Evolutionary conservation across 2,329 filamentous ascomycete genomes (phyloP).

Genomic region (Reticulascus tulasneorum): DNA sequence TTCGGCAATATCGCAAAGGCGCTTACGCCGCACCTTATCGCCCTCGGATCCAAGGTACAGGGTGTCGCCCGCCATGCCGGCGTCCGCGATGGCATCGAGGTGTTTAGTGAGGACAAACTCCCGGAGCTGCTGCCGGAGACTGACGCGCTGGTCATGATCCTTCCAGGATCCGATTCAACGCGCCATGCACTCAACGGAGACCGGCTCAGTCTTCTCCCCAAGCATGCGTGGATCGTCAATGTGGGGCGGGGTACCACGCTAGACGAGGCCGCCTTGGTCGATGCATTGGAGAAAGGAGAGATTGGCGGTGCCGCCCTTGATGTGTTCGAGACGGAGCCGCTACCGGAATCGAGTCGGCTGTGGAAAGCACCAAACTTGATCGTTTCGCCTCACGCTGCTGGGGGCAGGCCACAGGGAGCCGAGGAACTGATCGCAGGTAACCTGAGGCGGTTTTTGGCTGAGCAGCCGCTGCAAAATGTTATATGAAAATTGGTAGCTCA

Average conservation of each 20-base stretch:
- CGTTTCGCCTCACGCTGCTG: constrained; percentile 55
- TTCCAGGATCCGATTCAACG: constrained; percentile 55
- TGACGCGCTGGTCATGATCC: constrained; percentile 65
- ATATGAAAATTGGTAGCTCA: no score
- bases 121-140: constrained; percentile 50
- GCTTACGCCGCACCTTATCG: constrained; percentile 49
- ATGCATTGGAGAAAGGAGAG: constrained; percentile 37
- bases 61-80: constrained; percentile 55
- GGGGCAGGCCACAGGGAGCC: constrained; percentile 56
- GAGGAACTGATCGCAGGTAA: constrained; percentile 60
- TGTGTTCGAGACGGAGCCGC: constrained; percentile 43
- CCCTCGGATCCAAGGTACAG: constrained; percentile 53
- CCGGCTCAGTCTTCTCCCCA: constrained; percentile 48
- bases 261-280: constrained; percentile 45
- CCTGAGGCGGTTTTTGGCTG: constrained; percentile 54
- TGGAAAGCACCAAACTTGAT: constrained; percentile 50
- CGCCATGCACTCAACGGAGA: constrained; percentile 51
- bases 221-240: constrained; percentile 54
- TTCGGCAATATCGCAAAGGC: constrained; percentile 64
- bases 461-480: constrained; percentile 55
- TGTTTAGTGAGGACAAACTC: constrained; percentile 52
- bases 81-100: constrained; percentile 54
- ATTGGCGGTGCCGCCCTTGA: constrained; percentile 48
- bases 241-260: constrained; percentile 46
- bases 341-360: constrained; percentile 37